These are phyloP conservation scores for Nannochloropsis salina DNA, from an alignment of 108 stramenopile species.

Conservation along the genomic window DNA sequence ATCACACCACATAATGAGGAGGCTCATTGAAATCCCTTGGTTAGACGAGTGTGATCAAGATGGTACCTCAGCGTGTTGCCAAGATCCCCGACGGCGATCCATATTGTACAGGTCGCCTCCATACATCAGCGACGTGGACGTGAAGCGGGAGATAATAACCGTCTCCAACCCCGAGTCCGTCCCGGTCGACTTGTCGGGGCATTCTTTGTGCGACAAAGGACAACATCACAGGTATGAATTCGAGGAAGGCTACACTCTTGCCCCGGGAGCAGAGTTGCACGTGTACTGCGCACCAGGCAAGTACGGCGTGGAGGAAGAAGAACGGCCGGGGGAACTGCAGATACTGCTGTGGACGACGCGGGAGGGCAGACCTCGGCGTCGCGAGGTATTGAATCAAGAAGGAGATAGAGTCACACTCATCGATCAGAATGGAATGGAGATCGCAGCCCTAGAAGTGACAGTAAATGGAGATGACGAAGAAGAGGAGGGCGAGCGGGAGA, in stretches of 20 bases:
- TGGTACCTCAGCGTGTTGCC: not conserved
- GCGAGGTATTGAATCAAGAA: not conserved
- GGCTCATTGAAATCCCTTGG: not conserved
- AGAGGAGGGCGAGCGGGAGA: not conserved
- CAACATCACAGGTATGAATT: not conserved
- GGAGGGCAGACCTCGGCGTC: not conserved
- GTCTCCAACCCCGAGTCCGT: not conserved
- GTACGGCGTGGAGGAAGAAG: not conserved
- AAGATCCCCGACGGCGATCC: not conserved
- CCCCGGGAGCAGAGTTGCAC: not conserved
- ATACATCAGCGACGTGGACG: not conserved
- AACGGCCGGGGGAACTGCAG: conserved; percentile 12
- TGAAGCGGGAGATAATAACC: not conserved
- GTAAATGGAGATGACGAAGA: not conserved
- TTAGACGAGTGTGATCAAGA: not conserved
- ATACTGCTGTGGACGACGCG: not conserved
- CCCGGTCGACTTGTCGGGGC: not conserved
- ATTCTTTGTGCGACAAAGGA: not conserved
- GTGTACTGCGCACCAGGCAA: not conserved
- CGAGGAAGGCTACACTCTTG: not conserved
- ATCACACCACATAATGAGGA: not conserved
- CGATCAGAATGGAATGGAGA: conserved; percentile 4
- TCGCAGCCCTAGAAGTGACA: not conserved
- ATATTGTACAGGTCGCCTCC: conserved; percentile 16
- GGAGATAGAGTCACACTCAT: conserved; percentile 2